Evolutionary conservation across 2,329 filamentous ascomycete species (phyloP).

Genomic region (Tolypocladium pustulatum): DNA sequence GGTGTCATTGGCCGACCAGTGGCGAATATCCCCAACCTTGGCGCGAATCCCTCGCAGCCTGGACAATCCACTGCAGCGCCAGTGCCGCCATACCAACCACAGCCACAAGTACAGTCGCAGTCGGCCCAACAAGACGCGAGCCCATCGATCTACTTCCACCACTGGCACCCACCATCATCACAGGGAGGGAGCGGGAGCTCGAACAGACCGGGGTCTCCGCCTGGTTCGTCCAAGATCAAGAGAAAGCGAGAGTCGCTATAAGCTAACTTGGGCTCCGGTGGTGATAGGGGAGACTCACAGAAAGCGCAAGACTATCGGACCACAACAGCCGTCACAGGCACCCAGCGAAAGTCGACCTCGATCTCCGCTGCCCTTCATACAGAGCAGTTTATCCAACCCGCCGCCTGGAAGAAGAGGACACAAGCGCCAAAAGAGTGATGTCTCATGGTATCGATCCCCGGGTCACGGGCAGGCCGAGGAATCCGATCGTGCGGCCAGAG

Average conservation of each 20-base stretch:
- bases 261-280: conserved; percentile 24
- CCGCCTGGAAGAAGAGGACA: conserved; percentile 16
- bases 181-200: conserved; percentile 44
- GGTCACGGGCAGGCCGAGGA: conserved; percentile 12
- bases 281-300: conserved; percentile 65
- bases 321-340: conserved; percentile 14
- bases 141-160: conserved; percentile 78
- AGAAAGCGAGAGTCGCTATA: conserved; percentile 32
- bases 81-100: conserved; percentile 31
- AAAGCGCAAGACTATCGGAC: conserved; percentile 67
- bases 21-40: conserved; percentile 32
- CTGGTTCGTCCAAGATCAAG: conserved; percentile 56
- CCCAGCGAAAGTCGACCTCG: conserved; percentile 19
- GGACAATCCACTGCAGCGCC: conserved; percentile 12
- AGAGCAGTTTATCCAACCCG: conserved; percentile 14
- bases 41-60: conserved; percentile 31
- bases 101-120: conserved; percentile 40
- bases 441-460: conserved; percentile 21
- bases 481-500: conserved; percentile 8
- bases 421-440: conserved; percentile 25
- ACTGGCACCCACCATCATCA: conserved; percentile 76
- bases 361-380: conserved; percentile 21
- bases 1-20: conserved; percentile 25
- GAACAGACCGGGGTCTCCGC: conserved; percentile 62
- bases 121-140: conserved; percentile 53